Evolutionary conservation across 331 rosid genomes (phyloP).

Genomic region (Erythrophleum ivorense): DNA sequence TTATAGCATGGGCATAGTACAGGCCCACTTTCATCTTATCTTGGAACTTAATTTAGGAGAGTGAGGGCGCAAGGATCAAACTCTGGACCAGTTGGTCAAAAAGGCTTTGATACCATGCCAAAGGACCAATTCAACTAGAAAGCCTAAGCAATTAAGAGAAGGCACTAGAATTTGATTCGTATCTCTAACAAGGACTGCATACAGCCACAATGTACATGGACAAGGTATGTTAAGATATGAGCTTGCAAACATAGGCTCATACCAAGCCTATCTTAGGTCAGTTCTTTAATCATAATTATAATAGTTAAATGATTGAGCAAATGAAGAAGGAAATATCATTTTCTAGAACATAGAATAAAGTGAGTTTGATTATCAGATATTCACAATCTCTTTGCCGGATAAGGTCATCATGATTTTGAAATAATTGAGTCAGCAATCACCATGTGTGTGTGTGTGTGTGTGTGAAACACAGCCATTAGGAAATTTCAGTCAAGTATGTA

Average conservation of each 20-base stretch:
- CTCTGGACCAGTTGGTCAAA: not conserved
- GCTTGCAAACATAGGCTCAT: not conserved
- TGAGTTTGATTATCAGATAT: not conserved
- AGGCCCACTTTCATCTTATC: not conserved
- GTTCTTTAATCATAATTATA: not conserved
- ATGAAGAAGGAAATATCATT: not conserved
- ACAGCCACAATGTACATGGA: not conserved
- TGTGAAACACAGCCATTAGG: not conserved
- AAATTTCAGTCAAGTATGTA: not conserved
- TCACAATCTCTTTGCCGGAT: not conserved
- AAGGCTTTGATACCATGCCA: not conserved
- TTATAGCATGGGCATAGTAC: not conserved
- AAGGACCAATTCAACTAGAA: not conserved
- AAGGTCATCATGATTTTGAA: not conserved
- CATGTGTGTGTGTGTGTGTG: not conserved
- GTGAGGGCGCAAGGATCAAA: not conserved
- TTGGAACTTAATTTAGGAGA: not conserved
- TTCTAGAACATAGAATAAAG: not conserved
- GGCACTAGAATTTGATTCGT: not conserved
- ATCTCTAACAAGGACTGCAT: not conserved
- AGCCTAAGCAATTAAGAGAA: not conserved
- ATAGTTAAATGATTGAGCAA: not conserved
- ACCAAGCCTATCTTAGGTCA: conserved; percentile 24
- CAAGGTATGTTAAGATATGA: not conserved
- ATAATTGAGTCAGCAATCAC: not conserved